phyloP scores from a whole-genome alignment of 352 stramenopile genomes.

The Pythium guiyangense region DNA sequence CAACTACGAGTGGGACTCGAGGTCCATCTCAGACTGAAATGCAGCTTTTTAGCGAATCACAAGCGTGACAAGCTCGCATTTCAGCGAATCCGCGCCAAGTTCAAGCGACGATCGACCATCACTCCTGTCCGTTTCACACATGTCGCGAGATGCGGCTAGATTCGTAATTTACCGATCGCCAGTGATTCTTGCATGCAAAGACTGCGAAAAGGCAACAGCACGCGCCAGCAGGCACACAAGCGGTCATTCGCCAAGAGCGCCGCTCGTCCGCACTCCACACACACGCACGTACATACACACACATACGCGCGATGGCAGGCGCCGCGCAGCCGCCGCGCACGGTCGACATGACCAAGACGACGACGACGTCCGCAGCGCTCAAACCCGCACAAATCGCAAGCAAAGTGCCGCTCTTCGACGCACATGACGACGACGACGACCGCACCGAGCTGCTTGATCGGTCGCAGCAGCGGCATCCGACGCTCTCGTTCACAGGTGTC shows the following conservation, averaged over 20 bases:
- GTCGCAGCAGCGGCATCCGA: conserved; percentile 3
- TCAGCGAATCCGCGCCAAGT: no score
- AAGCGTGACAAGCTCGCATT: no score
- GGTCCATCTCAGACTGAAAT: no score
- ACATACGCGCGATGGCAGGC: not conserved
- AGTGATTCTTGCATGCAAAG: not conserved
- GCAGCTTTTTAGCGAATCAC: no score
- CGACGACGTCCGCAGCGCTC: not conserved
- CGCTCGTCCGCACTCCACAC: not conserved
- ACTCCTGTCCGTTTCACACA: not conserved
- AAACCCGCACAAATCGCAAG: not conserved
- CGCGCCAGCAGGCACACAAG: not conserved
- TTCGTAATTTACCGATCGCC: not conserved
- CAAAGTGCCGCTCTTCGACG: conserved; percentile 4
- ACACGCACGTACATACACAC: not conserved
- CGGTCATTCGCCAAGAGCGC: no score
- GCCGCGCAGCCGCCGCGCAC: not conserved
- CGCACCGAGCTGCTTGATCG: conserved; percentile 3
- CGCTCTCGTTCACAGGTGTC: not conserved
- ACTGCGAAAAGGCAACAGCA: not conserved
- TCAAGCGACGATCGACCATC: not conserved
- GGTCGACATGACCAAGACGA: no score
- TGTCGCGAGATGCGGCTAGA: not conserved
- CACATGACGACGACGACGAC: not conserved
- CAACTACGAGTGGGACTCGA: no score